A percentile compares a stretch with the other conserved stretches of the same genome.
Conservation (phyloP, 1,284 basidiomycete species). For the Cryptococcus sp. region DNA sequence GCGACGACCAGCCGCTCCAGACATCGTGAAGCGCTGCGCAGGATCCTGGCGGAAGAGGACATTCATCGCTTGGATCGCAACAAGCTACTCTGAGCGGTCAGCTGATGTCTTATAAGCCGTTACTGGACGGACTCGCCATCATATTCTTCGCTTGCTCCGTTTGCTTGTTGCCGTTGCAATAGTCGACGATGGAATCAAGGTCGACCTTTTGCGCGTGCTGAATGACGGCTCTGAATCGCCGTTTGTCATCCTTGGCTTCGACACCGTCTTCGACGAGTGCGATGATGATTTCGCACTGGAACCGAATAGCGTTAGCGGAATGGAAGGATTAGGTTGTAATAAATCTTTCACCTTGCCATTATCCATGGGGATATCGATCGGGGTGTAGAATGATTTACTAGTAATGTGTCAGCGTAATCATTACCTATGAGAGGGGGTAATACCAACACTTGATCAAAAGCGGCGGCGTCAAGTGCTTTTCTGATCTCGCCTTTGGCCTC, state of each 20-base stretch:
- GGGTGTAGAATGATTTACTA: constrained; percentile 49
- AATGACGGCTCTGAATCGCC: constrained; percentile 47
- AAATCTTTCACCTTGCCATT: constrained; percentile 26
- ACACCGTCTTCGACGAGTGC: constrained; percentile 44
- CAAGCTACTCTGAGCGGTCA: constrained; percentile 23
- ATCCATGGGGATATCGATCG: constrained; percentile 28
- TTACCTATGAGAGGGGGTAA: constrained; percentile 9
- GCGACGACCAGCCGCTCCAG: constrained; percentile 47
- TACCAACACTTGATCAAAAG: constrained; percentile 40
- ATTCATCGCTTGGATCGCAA: constrained; percentile 48
- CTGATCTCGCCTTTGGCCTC: constrained; percentile 36
- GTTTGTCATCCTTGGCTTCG: constrained; percentile 35
- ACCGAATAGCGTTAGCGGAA: neutral
- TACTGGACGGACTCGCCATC: constrained; percentile 32
- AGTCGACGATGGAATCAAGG: constrained; percentile 41
- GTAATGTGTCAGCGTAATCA: constrained; percentile 10
- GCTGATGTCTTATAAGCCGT: neutral
- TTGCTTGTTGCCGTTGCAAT: constrained; percentile 41
- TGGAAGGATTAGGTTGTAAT: neutral
- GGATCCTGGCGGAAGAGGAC: constrained; percentile 49
- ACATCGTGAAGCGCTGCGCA: constrained; percentile 36
- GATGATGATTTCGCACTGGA: constrained; percentile 39
- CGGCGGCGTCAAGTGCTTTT: constrained; percentile 37
- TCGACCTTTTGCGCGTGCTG: constrained; percentile 40
- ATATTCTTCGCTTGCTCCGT: constrained; percentile 32